Evolutionary conservation across 1,284 basidiomycete species (phyloP).

Genomic region (Melanopsichium pennsylvanicum): DNA sequence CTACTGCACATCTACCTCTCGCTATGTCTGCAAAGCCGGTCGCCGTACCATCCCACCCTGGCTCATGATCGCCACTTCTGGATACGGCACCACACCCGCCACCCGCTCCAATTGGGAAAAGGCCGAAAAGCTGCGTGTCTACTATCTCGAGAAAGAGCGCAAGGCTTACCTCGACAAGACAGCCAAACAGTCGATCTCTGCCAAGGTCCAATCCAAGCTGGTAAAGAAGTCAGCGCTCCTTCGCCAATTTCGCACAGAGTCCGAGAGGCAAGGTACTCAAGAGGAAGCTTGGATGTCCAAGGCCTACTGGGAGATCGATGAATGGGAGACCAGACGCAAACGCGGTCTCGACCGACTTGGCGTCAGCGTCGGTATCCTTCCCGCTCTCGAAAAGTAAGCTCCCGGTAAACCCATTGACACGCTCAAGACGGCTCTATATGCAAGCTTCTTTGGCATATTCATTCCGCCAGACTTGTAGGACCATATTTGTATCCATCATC

Average conservation of each 20-base stretch:
- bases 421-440: no score
- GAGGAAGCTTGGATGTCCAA: conserved; percentile 41
- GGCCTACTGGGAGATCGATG: conserved; percentile 22
- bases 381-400: conserved; percentile 21
- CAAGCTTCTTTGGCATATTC: no score
- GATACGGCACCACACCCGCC: conserved; percentile 39
- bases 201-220: conserved; percentile 22
- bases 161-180: conserved; percentile 21
- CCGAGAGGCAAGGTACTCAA: conserved; percentile 21
- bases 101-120: conserved; percentile 54
- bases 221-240: conserved; percentile 22
- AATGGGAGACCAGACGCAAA: conserved; percentile 33
- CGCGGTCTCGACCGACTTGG: conserved; percentile 19
- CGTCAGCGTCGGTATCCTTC: conserved; percentile 26
- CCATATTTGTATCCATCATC: conserved; percentile 1
- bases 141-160: conserved; percentile 18
- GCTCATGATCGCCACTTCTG: conserved; percentile 51
- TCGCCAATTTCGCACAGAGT: conserved; percentile 20
- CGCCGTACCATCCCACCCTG: conserved; percentile 58
- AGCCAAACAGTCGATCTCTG: conserved; percentile 14
- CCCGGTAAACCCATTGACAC: no score
- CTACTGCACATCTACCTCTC: conserved; percentile 50
- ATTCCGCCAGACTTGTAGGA: no score
- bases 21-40: conserved; percentile 52
- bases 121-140: conserved; percentile 40